These are phyloP conservation scores for Gloeopeniophorella convolvens DNA, from an alignment of 768 basidiomycete genomes.

Conservation along the genomic window DNA sequence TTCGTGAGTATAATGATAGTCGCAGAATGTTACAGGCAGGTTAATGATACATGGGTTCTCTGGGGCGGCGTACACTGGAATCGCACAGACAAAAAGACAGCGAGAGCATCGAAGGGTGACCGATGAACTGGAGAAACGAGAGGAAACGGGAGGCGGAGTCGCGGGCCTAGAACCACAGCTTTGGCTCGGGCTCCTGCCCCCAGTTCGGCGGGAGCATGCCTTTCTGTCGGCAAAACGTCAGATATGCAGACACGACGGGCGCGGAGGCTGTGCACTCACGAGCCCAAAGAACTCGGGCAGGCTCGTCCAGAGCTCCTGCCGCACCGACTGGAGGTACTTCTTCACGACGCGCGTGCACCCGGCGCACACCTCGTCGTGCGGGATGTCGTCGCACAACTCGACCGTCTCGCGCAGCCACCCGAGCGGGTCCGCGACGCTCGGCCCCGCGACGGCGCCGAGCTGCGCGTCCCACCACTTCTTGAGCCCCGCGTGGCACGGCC, in stretches of 20 bases:
- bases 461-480: constrained; percentile 15
- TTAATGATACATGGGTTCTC: too few species aligned
- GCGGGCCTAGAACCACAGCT: constrained; percentile 10
- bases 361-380: constrained; percentile 14
- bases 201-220: constrained; percentile 4
- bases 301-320: constrained; percentile 13
- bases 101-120: not conserved
- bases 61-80: too few species aligned
- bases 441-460: constrained; percentile 10
- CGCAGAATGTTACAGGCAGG: too few species aligned
- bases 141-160: not conserved
- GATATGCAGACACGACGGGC: not conserved
- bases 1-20: too few species aligned
- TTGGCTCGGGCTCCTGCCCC: constrained; percentile 16
- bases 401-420: constrained; percentile 12
- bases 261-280: not conserved
- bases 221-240: constrained; percentile 11
- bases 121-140: too few species aligned
- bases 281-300: constrained; percentile 16
- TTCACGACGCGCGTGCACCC: constrained; percentile 9
- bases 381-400: constrained; percentile 9
- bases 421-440: constrained; percentile 11
- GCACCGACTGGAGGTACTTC: constrained; percentile 9
- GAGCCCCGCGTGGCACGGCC: constrained; percentile 7
- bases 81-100: not conserved